Evolutionary conservation across 331 rosid genomes (phyloP), one percentile per base, ranked within the genome.

Genomic region (Malus hybrid): DNA sequence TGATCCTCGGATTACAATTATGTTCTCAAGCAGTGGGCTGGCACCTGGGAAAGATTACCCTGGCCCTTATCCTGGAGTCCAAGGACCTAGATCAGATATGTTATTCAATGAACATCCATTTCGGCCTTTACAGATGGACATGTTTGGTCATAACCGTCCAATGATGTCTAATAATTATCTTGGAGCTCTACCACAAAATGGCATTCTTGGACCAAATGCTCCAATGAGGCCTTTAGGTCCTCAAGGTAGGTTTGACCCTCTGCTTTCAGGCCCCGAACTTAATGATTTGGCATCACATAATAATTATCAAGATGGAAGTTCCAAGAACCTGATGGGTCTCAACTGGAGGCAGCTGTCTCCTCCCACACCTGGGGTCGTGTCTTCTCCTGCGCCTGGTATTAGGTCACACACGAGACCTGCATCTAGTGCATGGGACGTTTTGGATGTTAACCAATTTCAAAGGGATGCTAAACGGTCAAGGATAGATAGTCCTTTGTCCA

Each of bases 281-380:
- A 85, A 76, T 80, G 97, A 92, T 70, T 82, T 81, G 77, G 72
- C 76, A 4, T 65, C 84, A 1, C 77, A 70, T 55, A 83, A 82
- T 55, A 83, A 69, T 74, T 79, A 82, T 75, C 95, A 85, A 81
- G 95, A 89, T 69, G 89, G 81, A 39, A 85, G 84, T 84, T 86
- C 90, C 82, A 89, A 85, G 75, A 84, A 73, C 83, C 77, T 80
- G 67, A 78, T 87, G 85, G 90, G 84, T 81, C 83, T 93, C 42
- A 90, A 86, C 85, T 87, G 93, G 97, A 88, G 86, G 76, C 87
- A 92, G 77, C 88, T 83, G 36, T 88, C 97, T 81, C 86, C 97
- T 78, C 92, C 97, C 65, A 76, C 93, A 33, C 80, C 88, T 54
- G 93, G 93, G 59, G 67, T 87, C 59, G 86, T 88, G 76, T 76